phyloP scores from a whole-genome alignment of 2,329 filamentous ascomycete species.

The Aspergillus ochraceus region DNA sequence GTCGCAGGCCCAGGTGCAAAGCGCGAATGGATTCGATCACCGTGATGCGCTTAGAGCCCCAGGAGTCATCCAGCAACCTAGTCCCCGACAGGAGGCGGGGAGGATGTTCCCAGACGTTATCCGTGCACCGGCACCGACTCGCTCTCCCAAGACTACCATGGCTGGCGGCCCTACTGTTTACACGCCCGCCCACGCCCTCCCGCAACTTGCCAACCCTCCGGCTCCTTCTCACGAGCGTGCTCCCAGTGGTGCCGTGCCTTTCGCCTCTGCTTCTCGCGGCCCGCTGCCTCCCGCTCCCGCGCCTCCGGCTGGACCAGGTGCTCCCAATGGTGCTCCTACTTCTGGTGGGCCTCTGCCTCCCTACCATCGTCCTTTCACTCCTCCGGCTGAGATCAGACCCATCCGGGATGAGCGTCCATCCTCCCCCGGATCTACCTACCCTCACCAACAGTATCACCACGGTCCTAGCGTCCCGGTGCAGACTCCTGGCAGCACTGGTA shows the following conservation, averaged over 20 bases:
- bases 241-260: constrained; percentile 29
- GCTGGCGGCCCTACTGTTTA: constrained; percentile 56
- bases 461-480: constrained; percentile 62
- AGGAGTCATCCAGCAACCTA: constrained; percentile 69
- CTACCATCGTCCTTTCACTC: constrained; percentile 73
- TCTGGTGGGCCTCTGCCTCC: constrained; percentile 63
- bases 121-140: constrained; percentile 55
- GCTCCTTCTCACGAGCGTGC: constrained; percentile 43
- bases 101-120: constrained; percentile 68
- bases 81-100: constrained; percentile 71
- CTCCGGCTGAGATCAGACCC: constrained; percentile 78
- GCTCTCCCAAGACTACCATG: constrained; percentile 58
- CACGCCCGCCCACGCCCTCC: constrained; percentile 50
- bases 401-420: constrained; percentile 81
- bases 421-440: constrained; percentile 87
- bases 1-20: constrained; percentile 44
- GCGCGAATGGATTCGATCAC: constrained; percentile 77
- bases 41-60: constrained; percentile 70
- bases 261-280: constrained; percentile 40
- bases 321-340: constrained; percentile 55
- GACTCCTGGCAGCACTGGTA: constrained; percentile 48
- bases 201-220: constrained; percentile 51
- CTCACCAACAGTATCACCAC: constrained; percentile 76
- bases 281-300: constrained; percentile 45
- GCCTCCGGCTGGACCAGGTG: constrained; percentile 48